These are phyloP conservation scores for Acanthamoeba quina DNA, from an alignment of 208 protist species.

Conservation along the genomic window DNA sequence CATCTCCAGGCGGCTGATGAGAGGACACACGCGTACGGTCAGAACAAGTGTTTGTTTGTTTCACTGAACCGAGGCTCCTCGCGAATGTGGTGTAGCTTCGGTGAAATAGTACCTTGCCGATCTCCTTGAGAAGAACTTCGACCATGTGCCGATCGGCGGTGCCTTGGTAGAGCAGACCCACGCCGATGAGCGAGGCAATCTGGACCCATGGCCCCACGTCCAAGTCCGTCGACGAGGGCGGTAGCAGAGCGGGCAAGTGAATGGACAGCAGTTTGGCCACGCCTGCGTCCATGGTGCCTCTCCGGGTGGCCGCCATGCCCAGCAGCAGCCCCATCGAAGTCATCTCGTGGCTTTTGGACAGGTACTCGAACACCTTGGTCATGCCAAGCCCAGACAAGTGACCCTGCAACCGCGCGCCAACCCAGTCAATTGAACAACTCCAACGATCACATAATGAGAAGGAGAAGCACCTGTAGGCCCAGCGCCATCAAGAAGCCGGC, in stretches of 20 bases:
- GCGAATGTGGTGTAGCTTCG: too few relatives aligned
- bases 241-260: slow-evolving; percentile 86
- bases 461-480: slow-evolving; percentile 82
- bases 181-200: slow-evolving; percentile 88
- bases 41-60: not conserved
- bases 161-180: slow-evolving; percentile 90
- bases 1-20: slow-evolving; percentile 77
- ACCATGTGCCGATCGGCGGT: slow-evolving; percentile 86
- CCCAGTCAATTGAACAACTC: not conserved
- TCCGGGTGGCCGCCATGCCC: slow-evolving; percentile 85
- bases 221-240: slow-evolving; percentile 87
- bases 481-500: slow-evolving; percentile 91
- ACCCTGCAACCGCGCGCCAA: slow-evolving; percentile 70
- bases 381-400: slow-evolving; percentile 85
- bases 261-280: slow-evolving; percentile 89
- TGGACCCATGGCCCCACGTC: slow-evolving; percentile 86
- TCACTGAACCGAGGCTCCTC: too few relatives aligned
- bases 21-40: not conserved
- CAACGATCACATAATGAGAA: not conserved
- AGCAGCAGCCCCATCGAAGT: slow-evolving; percentile 90
- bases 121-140: slow-evolving; percentile 90
- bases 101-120: slow-evolving; percentile 73
- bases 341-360: slow-evolving; percentile 85
- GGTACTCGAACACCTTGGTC: slow-evolving; percentile 89
- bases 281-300: slow-evolving; percentile 85